phyloP scores from a whole-genome alignment of 345 rosid species.

The Syzygium oleosum region DNA sequence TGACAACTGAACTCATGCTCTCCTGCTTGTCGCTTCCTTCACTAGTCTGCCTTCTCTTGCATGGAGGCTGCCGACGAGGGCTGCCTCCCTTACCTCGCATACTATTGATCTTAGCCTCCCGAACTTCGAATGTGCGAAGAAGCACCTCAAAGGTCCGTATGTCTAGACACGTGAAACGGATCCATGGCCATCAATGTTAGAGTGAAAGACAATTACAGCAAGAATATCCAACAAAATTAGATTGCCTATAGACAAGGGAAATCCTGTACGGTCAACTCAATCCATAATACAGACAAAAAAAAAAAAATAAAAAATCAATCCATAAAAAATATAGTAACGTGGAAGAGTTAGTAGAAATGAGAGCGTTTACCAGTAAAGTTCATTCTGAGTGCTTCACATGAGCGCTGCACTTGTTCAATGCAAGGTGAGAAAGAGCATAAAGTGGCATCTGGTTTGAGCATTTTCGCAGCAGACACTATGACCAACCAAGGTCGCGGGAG shows the following conservation, averaged over 20 bases:
- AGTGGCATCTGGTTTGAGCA: slow-evolving; percentile 74
- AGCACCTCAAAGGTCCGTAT: slow-evolving; percentile 84
- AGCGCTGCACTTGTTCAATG: slow-evolving; percentile 86
- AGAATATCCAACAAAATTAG: background rate
- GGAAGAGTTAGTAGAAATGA: background rate
- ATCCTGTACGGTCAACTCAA: background rate
- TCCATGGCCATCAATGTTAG: background rate
- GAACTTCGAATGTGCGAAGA: slow-evolving; percentile 60
- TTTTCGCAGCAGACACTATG: slow-evolving; percentile 69
- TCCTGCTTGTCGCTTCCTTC: slow-evolving; percentile 19
- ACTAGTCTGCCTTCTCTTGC: slow-evolving; percentile 65
- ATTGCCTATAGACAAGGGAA: background rate
- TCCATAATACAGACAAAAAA: too few relatives aligned
- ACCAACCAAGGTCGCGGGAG: slow-evolving; percentile 87
- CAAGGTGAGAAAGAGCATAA: slow-evolving; percentile 94
- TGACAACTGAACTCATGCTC: slow-evolving; percentile 18
- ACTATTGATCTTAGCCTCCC: slow-evolving; percentile 43
- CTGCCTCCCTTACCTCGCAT: slow-evolving; percentile 20
- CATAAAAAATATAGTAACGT: background rate
- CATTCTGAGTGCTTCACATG: slow-evolving; percentile 64
- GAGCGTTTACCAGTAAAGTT: slow-evolving; percentile 56
- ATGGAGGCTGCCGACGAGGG: slow-evolving; percentile 26
- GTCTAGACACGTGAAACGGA: slow-evolving; percentile 26
- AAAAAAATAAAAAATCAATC: too few relatives aligned
- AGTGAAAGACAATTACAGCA: background rate